Evolutionary conservation across 768 basidiomycete species (phyloP).

Genomic region (Auriculariales sp.): DNA sequence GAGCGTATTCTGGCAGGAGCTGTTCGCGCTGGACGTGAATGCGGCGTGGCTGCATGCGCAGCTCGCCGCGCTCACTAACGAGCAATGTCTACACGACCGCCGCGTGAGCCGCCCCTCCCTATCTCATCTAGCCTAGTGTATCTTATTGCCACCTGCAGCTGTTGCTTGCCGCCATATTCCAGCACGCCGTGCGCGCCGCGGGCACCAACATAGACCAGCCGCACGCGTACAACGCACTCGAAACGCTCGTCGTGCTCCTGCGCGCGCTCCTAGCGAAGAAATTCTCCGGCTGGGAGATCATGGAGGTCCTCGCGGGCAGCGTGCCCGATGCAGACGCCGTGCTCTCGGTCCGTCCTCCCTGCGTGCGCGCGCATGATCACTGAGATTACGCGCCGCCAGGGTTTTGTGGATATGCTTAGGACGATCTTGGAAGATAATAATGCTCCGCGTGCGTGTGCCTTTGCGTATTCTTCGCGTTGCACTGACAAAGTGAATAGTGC

Average conservation of each 20-base stretch:
- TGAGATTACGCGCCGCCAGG: slow-evolving; percentile 18
- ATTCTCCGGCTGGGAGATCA: slow-evolving; percentile 54
- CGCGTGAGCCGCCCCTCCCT: slow-evolving; percentile 27
- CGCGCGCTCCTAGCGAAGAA: slow-evolving; percentile 40
- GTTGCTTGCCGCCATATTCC: slow-evolving; percentile 31
- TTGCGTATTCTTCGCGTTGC: neutral
- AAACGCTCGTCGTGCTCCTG: slow-evolving; percentile 33
- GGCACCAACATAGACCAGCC: slow-evolving; percentile 22
- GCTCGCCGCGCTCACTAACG: slow-evolving; percentile 29
- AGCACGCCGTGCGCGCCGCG: slow-evolving; percentile 22
- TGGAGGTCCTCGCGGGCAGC: slow-evolving; percentile 52
- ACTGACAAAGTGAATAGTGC: neutral
- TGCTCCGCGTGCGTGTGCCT: slow-evolving; percentile 26
- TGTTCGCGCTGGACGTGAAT: slow-evolving; percentile 40
- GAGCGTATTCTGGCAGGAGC: slow-evolving; percentile 35
- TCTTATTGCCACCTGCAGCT: slow-evolving; percentile 28
- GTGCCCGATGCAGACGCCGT: slow-evolving; percentile 40
- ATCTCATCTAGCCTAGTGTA: slow-evolving; percentile 7
- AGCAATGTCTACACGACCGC: slow-evolving; percentile 29
- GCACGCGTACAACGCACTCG: slow-evolving; percentile 30
- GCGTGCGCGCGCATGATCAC: neutral
- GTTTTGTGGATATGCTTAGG: slow-evolving; percentile 32
- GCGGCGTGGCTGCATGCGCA: slow-evolving; percentile 26
- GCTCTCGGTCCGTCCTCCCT: slow-evolving; percentile 32
- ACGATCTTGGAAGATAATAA: slow-evolving; percentile 29